Base-by-base conservation (phyloP, 2,329 filamentous ascomycete genomes). In the Claviceps digitariae region DNA sequence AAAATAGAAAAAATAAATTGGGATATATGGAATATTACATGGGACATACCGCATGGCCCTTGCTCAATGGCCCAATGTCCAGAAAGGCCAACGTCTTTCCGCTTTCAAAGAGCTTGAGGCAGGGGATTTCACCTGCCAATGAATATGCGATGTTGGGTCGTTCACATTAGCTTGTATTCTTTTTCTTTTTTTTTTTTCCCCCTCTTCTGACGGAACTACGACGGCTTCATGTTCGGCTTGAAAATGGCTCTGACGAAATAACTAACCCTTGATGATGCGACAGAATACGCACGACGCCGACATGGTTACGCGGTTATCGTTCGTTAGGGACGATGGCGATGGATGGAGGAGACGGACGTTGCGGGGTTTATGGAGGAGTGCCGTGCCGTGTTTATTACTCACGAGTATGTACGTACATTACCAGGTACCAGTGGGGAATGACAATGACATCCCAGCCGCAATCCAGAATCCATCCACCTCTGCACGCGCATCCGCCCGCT, bases 1-100 rank as follows among this genome's bases (percentile, higher is more conserved):
- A 12, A 13, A 34, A 13, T 10, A 34, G 29, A 20, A n/a, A n/a
- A 7, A 38, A 17, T 7, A 38, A 5, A 38, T 20, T n/a, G n/a
- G n/a, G n/a, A n/a, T n/a, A n/a, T n/a, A 27, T 15, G 3, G 41
- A 23, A 44, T 21, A 23, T 10, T 15, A 23, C 9, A 15, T 23
- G 5, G 6, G n/a, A 69, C 82, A 63, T 76, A 96, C 91, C 59
- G 90, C 87, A 66, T 98, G 93, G 54, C 93, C 93, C 65, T 80
- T 80, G 69, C 84, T 89, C 23, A 97, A 74, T 4, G 93, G 93
- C 59, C 89, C 84, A 71, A 98, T 96, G 69, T 98, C 93, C 60
- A 98, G 85, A 70, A 98, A 98, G 10, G 93, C 93, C 57, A 95
- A 77, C 47, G 91, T 87, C 74, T 91, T 95, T 40, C 95, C 87